Evolutionary conservation across 1,284 basidiomycete genomes (phyloP), one percentile per base, ranked within the genome.

Genomic region (Thelephora terrestris): DNA sequence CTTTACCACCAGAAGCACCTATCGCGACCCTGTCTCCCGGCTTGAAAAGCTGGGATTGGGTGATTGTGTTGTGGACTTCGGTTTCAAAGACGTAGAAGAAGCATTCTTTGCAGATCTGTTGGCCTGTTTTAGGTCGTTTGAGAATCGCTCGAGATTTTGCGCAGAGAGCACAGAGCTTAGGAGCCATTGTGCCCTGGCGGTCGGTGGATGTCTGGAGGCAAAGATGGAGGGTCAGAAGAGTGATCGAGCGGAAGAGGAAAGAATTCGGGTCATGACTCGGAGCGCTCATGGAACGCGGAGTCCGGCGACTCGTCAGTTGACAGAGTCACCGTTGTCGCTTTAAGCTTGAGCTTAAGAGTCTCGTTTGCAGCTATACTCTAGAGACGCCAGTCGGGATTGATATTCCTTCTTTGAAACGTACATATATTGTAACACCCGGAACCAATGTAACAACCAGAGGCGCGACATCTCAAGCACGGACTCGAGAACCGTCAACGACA

Each of bases 61-160:
- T 78, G 60, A 99, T 97, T 0, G 96, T 98, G 62, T 95, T 86
- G 69, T 99, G 96, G 32, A 99, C 85, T 65, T 99, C 95, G 0
- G 91, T 95, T 71, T 99, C 95, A 58, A 99, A 99, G 35, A 98
- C 92, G 59, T 83, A 81, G 71, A 92, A 99, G 69, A 97, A 97
- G 62, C 93, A 97, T 45, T 87, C 81, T 64, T 85, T 87, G 74
- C 94, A 99, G 56, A 97, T 93, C 62, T 92, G 89, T 61, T 97
- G 94, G 0, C 93, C 93, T 1, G 95, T 99, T 67, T 99, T 99
- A 9, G 95, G 95, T 18, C 95, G 75, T 60, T 91, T 94, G 36
- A 99, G 69, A 53, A 98, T 93, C 0, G 95, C 91, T 47, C 85
- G 81, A 2, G 83, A 71, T 3, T 74, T 78, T 21, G 76, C 66